These are phyloP conservation scores for Melanomma pulvis-pyrius DNA, from an alignment of 495 filamentous ascomycete genomes.

Conservation along the genomic window DNA sequence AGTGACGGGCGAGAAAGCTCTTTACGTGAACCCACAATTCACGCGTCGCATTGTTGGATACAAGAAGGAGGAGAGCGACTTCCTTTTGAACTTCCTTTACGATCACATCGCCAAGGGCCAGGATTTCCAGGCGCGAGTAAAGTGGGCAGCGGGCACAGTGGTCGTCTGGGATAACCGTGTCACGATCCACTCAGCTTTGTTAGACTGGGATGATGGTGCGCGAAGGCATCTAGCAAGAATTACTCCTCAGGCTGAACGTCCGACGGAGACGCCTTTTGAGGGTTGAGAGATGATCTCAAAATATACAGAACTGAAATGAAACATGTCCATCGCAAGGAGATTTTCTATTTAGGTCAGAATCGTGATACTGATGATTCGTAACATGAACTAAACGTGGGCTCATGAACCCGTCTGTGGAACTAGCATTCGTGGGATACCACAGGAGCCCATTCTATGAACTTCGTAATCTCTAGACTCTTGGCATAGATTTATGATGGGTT, in stretches of 20 bases:
- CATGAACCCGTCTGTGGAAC: too few species aligned
- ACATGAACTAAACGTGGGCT: too few species aligned
- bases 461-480: too few species aligned
- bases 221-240: conserved; percentile 80
- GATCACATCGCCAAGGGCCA: conserved; percentile 79
- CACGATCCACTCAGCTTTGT: conserved; percentile 73
- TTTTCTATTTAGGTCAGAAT: too few species aligned
- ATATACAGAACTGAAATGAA: neutral
- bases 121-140: conserved; percentile 87
- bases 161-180: conserved; percentile 91
- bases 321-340: neutral
- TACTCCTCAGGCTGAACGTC: conserved; percentile 79
- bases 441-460: too few species aligned
- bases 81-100: conserved; percentile 84
- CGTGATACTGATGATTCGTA: too few species aligned
- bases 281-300: conserved; percentile 12
- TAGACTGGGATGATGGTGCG: conserved; percentile 79
- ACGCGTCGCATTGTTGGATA: conserved; percentile 72
- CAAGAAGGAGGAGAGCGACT: conserved; percentile 77
- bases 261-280: conserved; percentile 69
- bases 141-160: conserved; percentile 80
- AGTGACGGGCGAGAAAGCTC: conserved; percentile 77
- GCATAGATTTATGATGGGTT: too few species aligned
- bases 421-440: too few species aligned
- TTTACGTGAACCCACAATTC: conserved; percentile 85